Evolutionary conservation across 2,329 filamentous ascomycete species (phyloP).

Genomic region (Colletotrichum musae): DNA sequence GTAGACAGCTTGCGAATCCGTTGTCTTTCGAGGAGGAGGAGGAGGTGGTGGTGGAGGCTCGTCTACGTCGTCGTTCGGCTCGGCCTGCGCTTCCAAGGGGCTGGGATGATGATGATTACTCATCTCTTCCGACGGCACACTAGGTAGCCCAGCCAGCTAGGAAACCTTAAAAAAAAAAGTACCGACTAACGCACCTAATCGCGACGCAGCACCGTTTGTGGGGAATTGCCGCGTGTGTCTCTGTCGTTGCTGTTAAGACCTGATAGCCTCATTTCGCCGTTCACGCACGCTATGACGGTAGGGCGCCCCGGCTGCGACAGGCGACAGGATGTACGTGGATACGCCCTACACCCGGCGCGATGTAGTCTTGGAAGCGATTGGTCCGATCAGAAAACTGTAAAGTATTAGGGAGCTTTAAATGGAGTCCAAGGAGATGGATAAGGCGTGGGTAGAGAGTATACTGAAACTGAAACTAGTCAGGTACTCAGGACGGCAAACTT

Average conservation of each 20-base stretch:
- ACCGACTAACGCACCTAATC: constrained; percentile 35
- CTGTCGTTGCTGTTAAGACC: constrained; percentile 13
- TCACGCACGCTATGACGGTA: background rate
- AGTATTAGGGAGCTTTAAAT: too few relatives aligned
- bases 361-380: background rate
- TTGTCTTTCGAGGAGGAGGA: constrained; percentile 2
- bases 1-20: background rate
- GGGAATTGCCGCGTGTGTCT: background rate
- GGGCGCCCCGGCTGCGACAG: background rate
- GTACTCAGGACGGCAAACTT: too few relatives aligned
- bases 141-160: constrained; percentile 1
- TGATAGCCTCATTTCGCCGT: constrained; percentile 15
- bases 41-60: constrained; percentile 16
- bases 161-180: constrained; percentile 18
- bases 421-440: too few relatives aligned
- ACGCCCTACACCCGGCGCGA: background rate
- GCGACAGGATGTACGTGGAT: background rate
- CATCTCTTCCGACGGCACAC: constrained; percentile 27
- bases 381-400: background rate
- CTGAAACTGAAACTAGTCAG: too few relatives aligned
- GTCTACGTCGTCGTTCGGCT: constrained; percentile 24
- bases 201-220: background rate
- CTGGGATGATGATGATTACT: constrained; percentile 38
- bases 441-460: too few relatives aligned
- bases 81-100: constrained; percentile 27